These are phyloP conservation scores for Blastobotrys malaysiensis DNA, from an alignment of 1,139 yeast species.

Conservation along the genomic window DNA sequence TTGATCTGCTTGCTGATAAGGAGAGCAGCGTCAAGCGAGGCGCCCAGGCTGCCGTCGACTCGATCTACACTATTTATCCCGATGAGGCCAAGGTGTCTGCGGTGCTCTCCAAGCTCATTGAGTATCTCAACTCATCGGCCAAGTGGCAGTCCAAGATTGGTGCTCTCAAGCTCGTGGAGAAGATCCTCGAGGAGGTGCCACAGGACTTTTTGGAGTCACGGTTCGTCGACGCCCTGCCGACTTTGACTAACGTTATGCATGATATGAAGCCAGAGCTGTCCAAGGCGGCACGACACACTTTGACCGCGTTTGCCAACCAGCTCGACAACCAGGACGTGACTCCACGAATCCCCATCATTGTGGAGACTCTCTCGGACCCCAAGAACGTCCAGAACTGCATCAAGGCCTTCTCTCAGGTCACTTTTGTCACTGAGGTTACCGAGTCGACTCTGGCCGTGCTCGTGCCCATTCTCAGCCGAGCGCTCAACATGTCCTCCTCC, in stretches of 20 bases:
- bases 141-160: conserved; percentile 92
- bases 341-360: conserved; percentile 79
- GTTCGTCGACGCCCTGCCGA: conserved; percentile 75
- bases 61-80: conserved; percentile 65
- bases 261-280: conserved; percentile 97
- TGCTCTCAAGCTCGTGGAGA: conserved; percentile 68
- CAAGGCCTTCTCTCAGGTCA: conserved; percentile 83
- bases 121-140: conserved; percentile 71
- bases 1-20: conserved; percentile 75
- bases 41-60: conserved; percentile 52
- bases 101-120: conserved; percentile 55
- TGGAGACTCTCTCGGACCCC: conserved; percentile 86
- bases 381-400: conserved; percentile 83
- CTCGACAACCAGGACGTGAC: conserved; percentile 89
- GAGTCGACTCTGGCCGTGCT: conserved; percentile 88
- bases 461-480: conserved; percentile 89
- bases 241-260: conserved; percentile 81
- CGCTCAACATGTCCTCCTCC: conserved; percentile 80
- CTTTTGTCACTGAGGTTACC: conserved; percentile 97
- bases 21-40: conserved; percentile 81
- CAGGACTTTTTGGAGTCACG: conserved; percentile 78
- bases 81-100: conserved; percentile 73
- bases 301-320: conserved; percentile 68
- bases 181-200: conserved; percentile 72
- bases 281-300: conserved; percentile 68